Base-by-base conservation (phyloP, 805 yeast genomes). In the Ogataea ganodermae region DNA sequence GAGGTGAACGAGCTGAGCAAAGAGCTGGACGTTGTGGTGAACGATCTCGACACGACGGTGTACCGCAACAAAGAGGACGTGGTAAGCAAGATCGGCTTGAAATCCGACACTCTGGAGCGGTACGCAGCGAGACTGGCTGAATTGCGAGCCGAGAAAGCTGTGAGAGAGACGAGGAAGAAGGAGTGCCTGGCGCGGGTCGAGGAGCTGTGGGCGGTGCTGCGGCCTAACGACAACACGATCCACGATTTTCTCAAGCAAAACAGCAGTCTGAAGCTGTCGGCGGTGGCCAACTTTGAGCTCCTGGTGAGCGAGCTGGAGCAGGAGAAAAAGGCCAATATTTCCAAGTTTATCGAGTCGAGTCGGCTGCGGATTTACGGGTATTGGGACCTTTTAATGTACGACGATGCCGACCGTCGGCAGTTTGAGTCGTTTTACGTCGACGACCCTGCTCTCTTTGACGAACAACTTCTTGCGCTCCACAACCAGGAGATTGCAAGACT, bases 341-440 rank as follows among this genome's bases (percentile, higher is more conserved):
- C 86, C 43, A 79, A 79, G 17, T 83, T 91, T 50, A 85, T 91
- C 10, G 59, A 69, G 5, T 86, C 81, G 38, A 72, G 86, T 2
- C 74, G 92, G 62, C 57, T 60, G 2, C 79, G 79, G 47, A 84
- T 91, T 9, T 74, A 72, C 33, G 75, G 71, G 3, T 67, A 79
- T 9, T 90, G 96, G 91, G 70, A 74, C 28, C 65, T 72, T 7
- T 65, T 91, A 55, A 81, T 76, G 62, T 84, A 76, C 51, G 74
- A 85, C 1, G 75, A 72, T 1, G 73, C 69, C 1, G 81, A 84
- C 42, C 74, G 78, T 53, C 51, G 49, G 1, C 61, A 60, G 1
- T 86, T 88, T 63, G 62, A 71, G 26, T 74, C 74, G 9, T 58
- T 51, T 20, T 72, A 62, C 57, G 67, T 66, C 38, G 58, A 64